Base-by-base conservation (phyloP, 2,329 filamentous ascomycete genomes). In the Fusarium denticulatum region DNA sequence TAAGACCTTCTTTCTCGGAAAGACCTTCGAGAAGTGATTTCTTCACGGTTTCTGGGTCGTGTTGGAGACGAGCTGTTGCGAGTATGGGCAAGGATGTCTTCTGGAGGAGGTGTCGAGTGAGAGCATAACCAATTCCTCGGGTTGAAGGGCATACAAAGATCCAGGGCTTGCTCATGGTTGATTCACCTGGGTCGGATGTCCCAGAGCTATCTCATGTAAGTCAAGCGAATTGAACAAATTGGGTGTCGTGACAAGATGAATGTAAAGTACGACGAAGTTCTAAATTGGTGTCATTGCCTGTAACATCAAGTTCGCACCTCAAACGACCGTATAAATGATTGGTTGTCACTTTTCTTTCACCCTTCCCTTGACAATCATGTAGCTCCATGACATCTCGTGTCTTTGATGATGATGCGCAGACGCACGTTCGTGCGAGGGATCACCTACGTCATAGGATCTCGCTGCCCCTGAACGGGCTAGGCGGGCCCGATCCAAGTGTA, bases 21-120 rank as follows among this genome's bases (percentile, higher is more conserved):
- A 83, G 79, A 62, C 75, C 77, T 7, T 76, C 56, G 24, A 85
- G 78, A 43, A 85, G 74, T 36, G 72, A 73, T 9, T 69, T 70
- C 37, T 85, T 86, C 20, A 83, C 78, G 13, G 69, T 76, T 1
- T 79, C 69, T 3, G 82, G 79, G 61, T 85, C 81, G 24, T 76
- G 46, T 39, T 67, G 66, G 37, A 71, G 70, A 45, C 85, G 86
- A 28, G 83, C 82, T 5, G 83, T 85, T 5, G 84, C 83, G 7
- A 88, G 81, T 74, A 88, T 84, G 37, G 87, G 87, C 9, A 86
- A 74, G 10, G 81, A 82, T 5, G 86, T 88, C 9, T 81, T 83
- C 13, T 81, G 84, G 18, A 87, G 84, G 32, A 88, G 82, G 65
- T 86, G 84, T 1, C 86, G 82, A 16, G 86, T 85, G 18, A 90